A percentile compares a stretch with the other conserved stretches of the same genome.
These are phyloP conservation scores for Ganoderma leucocontextum DNA, from an alignment of 1,284 basidiomycete genomes.

Conservation along the genomic window DNA sequence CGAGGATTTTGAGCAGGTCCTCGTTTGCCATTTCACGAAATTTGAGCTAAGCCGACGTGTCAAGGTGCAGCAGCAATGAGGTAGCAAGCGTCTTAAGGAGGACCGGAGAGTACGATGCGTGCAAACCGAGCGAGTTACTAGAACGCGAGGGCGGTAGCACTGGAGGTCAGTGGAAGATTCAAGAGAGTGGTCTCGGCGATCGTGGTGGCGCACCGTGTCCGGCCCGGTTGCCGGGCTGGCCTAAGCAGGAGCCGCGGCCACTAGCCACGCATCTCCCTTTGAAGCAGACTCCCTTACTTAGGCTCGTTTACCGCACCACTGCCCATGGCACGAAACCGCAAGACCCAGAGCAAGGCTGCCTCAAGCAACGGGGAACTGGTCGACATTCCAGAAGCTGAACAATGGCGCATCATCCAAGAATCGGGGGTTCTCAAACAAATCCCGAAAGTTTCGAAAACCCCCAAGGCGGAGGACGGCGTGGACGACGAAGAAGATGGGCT, in stretches of 20 bases:
- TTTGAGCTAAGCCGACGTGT: neutral
- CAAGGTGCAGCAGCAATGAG: neutral
- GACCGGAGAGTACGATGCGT: neutral
- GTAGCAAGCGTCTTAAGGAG: neutral
- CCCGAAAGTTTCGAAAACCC: slow-evolving; percentile 26
- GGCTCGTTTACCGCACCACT: neutral
- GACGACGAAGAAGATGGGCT: slow-evolving; percentile 47
- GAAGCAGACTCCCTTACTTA: neutral
- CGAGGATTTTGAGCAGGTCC: slow-evolving; percentile 60
- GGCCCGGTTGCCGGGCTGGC: too few relatives aligned
- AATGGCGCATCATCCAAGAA: slow-evolving; percentile 77
- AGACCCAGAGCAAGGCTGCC: slow-evolving; percentile 39
- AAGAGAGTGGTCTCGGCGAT: too few relatives aligned
- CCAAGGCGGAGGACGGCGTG: slow-evolving; percentile 9
- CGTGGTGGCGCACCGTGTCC: neutral
- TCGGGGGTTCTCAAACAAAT: slow-evolving; percentile 67
- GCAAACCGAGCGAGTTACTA: neutral
- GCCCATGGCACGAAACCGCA: slow-evolving; percentile 30
- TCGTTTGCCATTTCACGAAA: slow-evolving; percentile 37
- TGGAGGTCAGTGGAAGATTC: too few relatives aligned
- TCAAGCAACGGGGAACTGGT: slow-evolving; percentile 20
- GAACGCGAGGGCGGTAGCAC: neutral
- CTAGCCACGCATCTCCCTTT: neutral
- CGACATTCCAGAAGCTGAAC: slow-evolving; percentile 75
- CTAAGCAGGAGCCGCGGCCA: too few relatives aligned